phyloP scores from a whole-genome alignment of 2,329 filamentous ascomycete genomes.

The Didymella pinodella region DNA sequence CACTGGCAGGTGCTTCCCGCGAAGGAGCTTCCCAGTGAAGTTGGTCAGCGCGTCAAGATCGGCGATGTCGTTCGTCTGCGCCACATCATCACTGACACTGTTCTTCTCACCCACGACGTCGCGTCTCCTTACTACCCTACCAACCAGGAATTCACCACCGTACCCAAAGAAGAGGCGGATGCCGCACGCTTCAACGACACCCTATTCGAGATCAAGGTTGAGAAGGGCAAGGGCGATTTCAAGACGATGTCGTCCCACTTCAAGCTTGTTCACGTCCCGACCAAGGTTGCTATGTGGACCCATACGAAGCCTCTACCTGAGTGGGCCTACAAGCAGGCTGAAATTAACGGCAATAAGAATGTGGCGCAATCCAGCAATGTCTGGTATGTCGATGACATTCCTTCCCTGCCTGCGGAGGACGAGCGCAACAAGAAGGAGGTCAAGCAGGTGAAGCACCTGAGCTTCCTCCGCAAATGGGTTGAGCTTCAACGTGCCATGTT shows the following conservation, averaged over 20 bases:
- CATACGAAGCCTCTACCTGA: conserved; percentile 94
- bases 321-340: conserved; percentile 96
- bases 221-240: conserved; percentile 84
- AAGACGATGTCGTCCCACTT: conserved; percentile 92
- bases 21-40: conserved; percentile 57
- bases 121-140: conserved; percentile 95
- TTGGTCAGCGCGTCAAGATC: conserved; percentile 75
- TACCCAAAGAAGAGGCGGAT: conserved; percentile 73
- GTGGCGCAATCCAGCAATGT: conserved; percentile 87
- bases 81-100: conserved; percentile 83
- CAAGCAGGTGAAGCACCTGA: conserved; percentile 80
- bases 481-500: conserved; percentile 99
- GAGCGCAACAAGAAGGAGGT: conserved; percentile 77
- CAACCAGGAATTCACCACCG: conserved; percentile 97
- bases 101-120: conserved; percentile 93
- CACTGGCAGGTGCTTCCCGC: conserved; percentile 91
- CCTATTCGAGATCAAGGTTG: conserved; percentile 89
- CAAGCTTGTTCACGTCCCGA: conserved; percentile 92
- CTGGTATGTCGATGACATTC: conserved; percentile 91
- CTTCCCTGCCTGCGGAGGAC: conserved; percentile 76
- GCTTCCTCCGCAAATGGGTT: conserved; percentile 93
- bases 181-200: conserved; percentile 84
- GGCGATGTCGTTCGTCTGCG: conserved; percentile 86
- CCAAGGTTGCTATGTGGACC: conserved; percentile 99
- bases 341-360: conserved; percentile 99